Base-by-base conservation (phyloP, 768 basidiomycete genomes). In the Symmetrospora coprosmae region DNA sequence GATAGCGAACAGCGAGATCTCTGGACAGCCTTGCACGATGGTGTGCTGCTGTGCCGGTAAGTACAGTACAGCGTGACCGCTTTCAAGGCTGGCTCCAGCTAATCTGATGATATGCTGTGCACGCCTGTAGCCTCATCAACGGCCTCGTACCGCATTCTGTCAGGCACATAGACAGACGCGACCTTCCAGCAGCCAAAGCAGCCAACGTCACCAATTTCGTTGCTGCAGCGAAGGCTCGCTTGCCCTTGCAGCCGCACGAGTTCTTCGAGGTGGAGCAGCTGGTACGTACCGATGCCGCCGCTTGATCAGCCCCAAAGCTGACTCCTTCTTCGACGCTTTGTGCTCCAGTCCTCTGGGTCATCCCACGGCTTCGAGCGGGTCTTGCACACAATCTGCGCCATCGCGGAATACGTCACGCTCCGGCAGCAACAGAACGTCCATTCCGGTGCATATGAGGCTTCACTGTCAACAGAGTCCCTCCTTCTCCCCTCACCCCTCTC, bases 1-100 rank as follows among this genome's bases (percentile, higher is more conserved):
- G 60, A 61, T 5, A 9, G n/a, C 43, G 60, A 50, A 25, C 50
- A 52, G 21, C 40, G 27, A 33, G 48, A 50, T 19, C 35, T 62
- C 16, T 62, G 61, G 61, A 19, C 37, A n/a, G 43, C 38, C 14
- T 37, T 62, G 6, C 41, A 51, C 25, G 61, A 62, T 46, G 61
- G 61, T 21, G 61, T 62, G 3, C 27, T 62, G 21, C 41, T 62
- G 14, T 59, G 56, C 46, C 41, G 52, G 61, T 62, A 27, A 55
- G 52, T 30, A 16, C 14, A 25, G 23, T 6, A 39, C 38, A 14
- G 19, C 5, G 9, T 55, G 17, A 13, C 6, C 39, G 14, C 13
- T 5, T 4, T 11, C 33, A 7, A 21, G 16, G 13, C 43, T 23
- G 21, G 27, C 52, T 41, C 37, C 28, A n/a, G n/a, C n/a, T n/a